phyloP scores from a whole-genome alignment of 2,329 filamentous ascomycete genomes.

The Setomelanomma holmii region DNA sequence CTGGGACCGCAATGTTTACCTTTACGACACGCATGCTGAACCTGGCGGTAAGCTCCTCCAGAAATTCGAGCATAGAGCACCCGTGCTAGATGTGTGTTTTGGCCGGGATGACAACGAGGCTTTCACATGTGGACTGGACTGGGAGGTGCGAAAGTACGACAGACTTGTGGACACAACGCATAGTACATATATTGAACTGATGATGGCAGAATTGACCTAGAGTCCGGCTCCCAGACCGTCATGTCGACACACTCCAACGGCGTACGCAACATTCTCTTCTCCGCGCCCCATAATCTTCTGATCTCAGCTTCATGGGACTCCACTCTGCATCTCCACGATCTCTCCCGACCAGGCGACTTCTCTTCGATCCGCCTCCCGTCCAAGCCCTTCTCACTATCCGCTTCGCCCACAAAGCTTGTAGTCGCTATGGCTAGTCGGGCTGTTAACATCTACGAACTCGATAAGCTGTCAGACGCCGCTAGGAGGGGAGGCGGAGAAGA shows the following conservation, averaged over 20 bases:
- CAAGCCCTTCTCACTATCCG: conserved; percentile 85
- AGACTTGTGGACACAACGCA: background rate
- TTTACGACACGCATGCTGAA: conserved; percentile 76
- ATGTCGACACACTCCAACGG: conserved; percentile 80
- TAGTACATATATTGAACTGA: background rate
- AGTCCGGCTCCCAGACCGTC: conserved; percentile 73
- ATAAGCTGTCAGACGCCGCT: conserved; percentile 61
- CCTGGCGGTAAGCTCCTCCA: conserved; percentile 70
- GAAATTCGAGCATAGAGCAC: conserved; percentile 81
- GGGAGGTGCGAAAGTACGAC: conserved; percentile 76
- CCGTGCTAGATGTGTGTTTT: conserved; percentile 91
- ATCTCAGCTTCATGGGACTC: conserved; percentile 94
- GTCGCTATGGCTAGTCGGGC: conserved; percentile 94
- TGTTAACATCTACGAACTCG: conserved; percentile 93
- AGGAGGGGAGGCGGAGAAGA: conserved; percentile 24
- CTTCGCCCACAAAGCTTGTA: conserved; percentile 84
- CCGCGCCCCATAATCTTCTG: conserved; percentile 75
- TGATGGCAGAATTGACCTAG: conserved; percentile 68
- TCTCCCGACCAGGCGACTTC: conserved; percentile 61
- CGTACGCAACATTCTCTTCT: conserved; percentile 86
- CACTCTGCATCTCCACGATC: conserved; percentile 83
- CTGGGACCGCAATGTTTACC: conserved; percentile 91
- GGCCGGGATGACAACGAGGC: conserved; percentile 82
- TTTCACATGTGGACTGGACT: conserved; percentile 86
- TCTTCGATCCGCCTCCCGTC: conserved; percentile 75